Evolutionary conservation across 768 basidiomycete species (phyloP).

Genomic region (Mycena galopus): DNA sequence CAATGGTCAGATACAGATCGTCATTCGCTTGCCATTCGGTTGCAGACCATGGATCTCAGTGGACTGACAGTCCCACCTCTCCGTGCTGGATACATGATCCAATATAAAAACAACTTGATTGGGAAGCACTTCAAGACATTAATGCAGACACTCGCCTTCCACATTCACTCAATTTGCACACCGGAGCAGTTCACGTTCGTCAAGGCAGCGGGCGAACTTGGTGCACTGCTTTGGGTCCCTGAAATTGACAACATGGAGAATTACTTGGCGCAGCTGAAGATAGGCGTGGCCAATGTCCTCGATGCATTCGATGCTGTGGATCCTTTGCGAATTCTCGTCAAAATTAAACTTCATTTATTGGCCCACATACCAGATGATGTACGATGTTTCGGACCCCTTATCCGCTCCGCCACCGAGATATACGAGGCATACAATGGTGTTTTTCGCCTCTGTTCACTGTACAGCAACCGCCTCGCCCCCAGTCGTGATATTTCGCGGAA

Average conservation of each 20-base stretch:
- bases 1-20: constrained; percentile 41
- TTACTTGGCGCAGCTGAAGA: constrained; percentile 41
- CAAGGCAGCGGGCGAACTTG: constrained; percentile 39
- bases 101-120: constrained; percentile 49
- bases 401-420: constrained; percentile 51
- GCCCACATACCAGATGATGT: constrained; percentile 46
- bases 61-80: constrained; percentile 40
- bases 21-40: constrained; percentile 40
- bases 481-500: constrained; percentile 49
- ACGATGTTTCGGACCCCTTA: constrained; percentile 47
- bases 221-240: constrained; percentile 50
- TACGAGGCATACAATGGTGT: constrained; percentile 57
- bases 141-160: constrained; percentile 46
- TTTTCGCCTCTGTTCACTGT: constrained; percentile 50
- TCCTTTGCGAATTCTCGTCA: constrained; percentile 47
- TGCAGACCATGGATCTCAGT: constrained; percentile 42
- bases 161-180: constrained; percentile 43
- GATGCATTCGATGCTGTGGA: constrained; percentile 48
- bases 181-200: constrained; percentile 38
- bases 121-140: constrained; percentile 53
- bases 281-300: constrained; percentile 49
- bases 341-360: constrained; percentile 51
- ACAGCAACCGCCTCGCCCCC: constrained; percentile 52
- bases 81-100: constrained; percentile 47
- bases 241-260: constrained; percentile 44